Conservation (phyloP, 75 land plant species). For the Ceratopteris richardii region DNA sequence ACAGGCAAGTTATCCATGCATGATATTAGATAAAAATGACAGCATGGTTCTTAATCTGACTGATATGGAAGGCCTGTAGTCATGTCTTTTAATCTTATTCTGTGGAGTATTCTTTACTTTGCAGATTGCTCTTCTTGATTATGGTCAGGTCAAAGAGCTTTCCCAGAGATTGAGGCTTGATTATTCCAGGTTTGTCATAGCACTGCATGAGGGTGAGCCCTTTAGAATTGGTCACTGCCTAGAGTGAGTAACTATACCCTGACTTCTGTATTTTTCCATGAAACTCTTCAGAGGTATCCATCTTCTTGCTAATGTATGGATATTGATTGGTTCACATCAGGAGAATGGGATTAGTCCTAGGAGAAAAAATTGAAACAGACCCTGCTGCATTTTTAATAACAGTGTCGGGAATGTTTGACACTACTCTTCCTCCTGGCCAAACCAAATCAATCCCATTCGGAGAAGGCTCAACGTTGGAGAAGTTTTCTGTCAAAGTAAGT, state of each 20-base stretch:
- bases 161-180: conserved; percentile 56
- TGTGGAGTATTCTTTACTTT: too few species aligned
- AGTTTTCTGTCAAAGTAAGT: conserved; percentile 60
- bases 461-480: conserved; percentile 64
- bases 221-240: conserved; percentile 39
- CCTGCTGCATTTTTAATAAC: conserved; percentile 42
- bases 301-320: too few species aligned
- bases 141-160: conserved; percentile 94
- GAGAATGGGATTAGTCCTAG: conserved; percentile 68
- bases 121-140: conserved; percentile 87
- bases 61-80: too few species aligned
- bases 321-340: too few species aligned
- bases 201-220: conserved; percentile 63
- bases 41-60: too few species aligned
- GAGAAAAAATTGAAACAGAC: conserved; percentile 37
- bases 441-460: conserved; percentile 53
- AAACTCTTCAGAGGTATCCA: too few species aligned
- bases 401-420: conserved; percentile 79
- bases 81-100: too few species aligned
- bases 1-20: conserved; percentile 49
- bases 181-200: conserved; percentile 72
- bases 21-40: too few species aligned
- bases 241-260: conserved; percentile 42
- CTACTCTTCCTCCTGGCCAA: conserved; percentile 74
- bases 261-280: too few species aligned